These are phyloP conservation scores for Henckelia pumila DNA, from an alignment of 257 asterid species.

Conservation along the genomic window DNA sequence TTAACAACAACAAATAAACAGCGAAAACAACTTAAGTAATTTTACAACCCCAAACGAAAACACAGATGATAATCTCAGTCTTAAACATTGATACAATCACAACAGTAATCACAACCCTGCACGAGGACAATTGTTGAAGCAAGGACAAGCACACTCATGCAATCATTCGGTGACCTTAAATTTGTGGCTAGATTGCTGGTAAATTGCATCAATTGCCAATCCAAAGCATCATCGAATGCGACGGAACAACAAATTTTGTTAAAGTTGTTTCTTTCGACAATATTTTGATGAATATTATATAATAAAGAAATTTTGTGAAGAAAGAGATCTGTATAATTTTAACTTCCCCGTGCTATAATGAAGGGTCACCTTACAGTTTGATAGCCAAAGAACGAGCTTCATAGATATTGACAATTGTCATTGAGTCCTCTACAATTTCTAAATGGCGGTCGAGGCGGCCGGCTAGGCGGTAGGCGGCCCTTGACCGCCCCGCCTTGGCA, in stretches of 20 bases:
- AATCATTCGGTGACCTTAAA: no score
- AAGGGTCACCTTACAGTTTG: not conserved
- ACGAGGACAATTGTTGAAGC: not conserved
- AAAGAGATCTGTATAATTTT: conserved; percentile 3
- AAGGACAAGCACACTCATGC: not conserved
- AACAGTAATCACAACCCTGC: no score
- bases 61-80: no score
- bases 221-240: not conserved
- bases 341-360: conserved; percentile 1
- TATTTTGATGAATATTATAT: conserved; percentile 19
- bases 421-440: no score
- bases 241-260: not conserved
- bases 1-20: no score
- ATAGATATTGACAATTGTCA: conserved; percentile 18
- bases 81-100: no score
- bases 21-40: no score
- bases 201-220: not conserved
- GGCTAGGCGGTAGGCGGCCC: no score
- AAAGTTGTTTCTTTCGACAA: not conserved
- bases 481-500: no score
- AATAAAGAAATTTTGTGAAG: conserved; percentile 1
- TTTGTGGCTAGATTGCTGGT: not conserved
- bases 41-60: no score
- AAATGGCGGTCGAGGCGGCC: no score
- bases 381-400: not conserved